phyloP scores from a whole-genome alignment of 805 yeast genomes.

The Candida krabiensis region DNA sequence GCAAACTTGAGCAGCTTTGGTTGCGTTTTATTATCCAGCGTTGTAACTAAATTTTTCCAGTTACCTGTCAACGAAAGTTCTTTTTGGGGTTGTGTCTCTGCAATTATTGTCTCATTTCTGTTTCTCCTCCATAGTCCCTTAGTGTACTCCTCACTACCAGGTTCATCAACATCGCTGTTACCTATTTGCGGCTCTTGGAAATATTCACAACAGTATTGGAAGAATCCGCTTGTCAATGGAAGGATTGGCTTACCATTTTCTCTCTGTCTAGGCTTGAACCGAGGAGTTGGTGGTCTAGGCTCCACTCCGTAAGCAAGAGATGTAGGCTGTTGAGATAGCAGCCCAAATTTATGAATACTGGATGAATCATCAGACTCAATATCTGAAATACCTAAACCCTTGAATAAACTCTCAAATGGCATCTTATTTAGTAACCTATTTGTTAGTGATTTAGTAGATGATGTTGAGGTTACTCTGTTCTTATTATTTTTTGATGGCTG shows the following conservation, averaged over 20 bases:
- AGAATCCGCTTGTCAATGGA: constrained; percentile 61
- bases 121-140: constrained; percentile 85
- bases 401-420: constrained; percentile 21
- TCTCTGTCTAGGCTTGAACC: constrained; percentile 40
- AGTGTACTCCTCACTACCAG: constrained; percentile 84
- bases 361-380: constrained; percentile 20
- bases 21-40: constrained; percentile 72
- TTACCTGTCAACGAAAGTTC: constrained; percentile 78
- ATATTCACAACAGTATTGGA: constrained; percentile 81
- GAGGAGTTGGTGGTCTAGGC: constrained; percentile 57
- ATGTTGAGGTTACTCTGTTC: constrained; percentile 22
- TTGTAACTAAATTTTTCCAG: constrained; percentile 67
- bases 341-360: constrained; percentile 23
- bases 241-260: constrained; percentile 41
- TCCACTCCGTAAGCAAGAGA: constrained; percentile 40
- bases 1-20: constrained; percentile 79
- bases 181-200: constrained; percentile 97
- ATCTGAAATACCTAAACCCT: constrained; percentile 23
- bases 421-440: constrained; percentile 22
- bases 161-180: constrained; percentile 80
- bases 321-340: constrained; percentile 27
- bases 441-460: constrained; percentile 23
- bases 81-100: constrained; percentile 88
- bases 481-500: constrained; percentile 1
- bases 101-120: constrained; percentile 82